Conservation (phyloP, 345 rosid genomes). For the Gossypioides kirkii region DNA sequence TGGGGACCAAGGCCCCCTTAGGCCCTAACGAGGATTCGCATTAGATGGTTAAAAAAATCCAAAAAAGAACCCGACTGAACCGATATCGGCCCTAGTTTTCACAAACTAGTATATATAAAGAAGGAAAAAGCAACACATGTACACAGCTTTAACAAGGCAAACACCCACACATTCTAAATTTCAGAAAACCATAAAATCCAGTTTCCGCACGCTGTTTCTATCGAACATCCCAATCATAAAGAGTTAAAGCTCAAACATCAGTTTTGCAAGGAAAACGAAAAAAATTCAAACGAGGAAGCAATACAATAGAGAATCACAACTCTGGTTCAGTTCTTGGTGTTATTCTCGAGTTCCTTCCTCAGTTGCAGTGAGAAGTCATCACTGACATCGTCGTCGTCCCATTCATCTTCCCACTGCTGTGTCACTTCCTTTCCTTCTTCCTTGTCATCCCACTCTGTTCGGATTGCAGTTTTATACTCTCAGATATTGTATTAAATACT, state of each 20-base stretch:
- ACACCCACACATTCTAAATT: not conserved
- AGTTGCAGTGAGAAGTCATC: constrained; percentile 60
- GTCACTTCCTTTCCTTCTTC: constrained; percentile 6
- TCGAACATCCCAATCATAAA: not conserved
- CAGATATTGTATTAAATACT: not conserved
- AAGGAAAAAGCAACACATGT: not conserved
- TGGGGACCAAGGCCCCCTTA: too few species aligned
- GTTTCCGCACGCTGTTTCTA: not conserved
- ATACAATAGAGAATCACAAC: not conserved
- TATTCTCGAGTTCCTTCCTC: constrained; percentile 68
- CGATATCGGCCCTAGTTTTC: too few species aligned
- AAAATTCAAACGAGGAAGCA: not conserved
- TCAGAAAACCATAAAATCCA: not conserved
- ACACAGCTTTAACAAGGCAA: not conserved
- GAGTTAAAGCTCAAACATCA: constrained; percentile 1
- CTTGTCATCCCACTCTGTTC: not conserved
- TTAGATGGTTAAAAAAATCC: too few species aligned
- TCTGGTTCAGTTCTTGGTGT: constrained; percentile 37
- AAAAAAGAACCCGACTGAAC: too few species aligned
- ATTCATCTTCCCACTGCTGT: constrained; percentile 12
- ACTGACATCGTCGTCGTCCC: constrained; percentile 11
- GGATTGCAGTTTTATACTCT: not conserved
- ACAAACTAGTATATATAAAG: too few species aligned
- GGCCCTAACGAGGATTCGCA: too few species aligned
- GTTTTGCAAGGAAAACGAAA: not conserved